Evolutionary conservation across 2,329 filamentous ascomycete species (phyloP).

Genomic region (Aspergillus costaricaensis): DNA sequence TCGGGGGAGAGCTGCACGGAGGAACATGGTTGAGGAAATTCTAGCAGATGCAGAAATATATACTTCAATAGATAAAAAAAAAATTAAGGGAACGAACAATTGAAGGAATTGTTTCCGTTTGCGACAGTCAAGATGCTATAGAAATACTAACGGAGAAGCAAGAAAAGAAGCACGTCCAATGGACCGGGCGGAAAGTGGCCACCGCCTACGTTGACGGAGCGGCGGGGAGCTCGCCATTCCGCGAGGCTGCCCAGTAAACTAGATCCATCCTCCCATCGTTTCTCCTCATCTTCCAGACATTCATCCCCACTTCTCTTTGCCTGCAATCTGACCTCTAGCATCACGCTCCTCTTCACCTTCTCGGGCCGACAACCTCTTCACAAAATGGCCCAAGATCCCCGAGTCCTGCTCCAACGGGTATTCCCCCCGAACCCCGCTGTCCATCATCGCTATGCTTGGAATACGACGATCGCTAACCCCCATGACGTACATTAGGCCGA

Average conservation of each 20-base stretch:
- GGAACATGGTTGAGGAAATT: background rate
- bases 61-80: conserved; percentile 10
- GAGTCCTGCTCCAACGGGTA: conserved; percentile 77
- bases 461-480: conserved; percentile 35
- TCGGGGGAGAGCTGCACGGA: conserved; percentile 20
- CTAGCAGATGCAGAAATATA: background rate
- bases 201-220: conserved; percentile 23
- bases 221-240: conserved; percentile 5
- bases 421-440: conserved; percentile 15
- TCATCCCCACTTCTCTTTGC: background rate
- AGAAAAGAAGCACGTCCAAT: background rate
- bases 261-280: conserved; percentile 3
- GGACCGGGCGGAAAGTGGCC: conserved; percentile 17
- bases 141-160: background rate
- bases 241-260: background rate
- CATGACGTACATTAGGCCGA: conserved; percentile 67
- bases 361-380: conserved; percentile 4
- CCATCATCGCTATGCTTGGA: conserved; percentile 10
- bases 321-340: conserved; percentile 6
- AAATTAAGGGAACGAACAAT: background rate
- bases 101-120: background rate
- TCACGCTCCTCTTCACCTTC: background rate
- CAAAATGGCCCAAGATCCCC: conserved; percentile 74
- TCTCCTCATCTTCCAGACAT: background rate
- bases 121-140: background rate